Conservation (phyloP, 2,329 filamentous ascomycete species). For the Ceratocystis papillata region DNA sequence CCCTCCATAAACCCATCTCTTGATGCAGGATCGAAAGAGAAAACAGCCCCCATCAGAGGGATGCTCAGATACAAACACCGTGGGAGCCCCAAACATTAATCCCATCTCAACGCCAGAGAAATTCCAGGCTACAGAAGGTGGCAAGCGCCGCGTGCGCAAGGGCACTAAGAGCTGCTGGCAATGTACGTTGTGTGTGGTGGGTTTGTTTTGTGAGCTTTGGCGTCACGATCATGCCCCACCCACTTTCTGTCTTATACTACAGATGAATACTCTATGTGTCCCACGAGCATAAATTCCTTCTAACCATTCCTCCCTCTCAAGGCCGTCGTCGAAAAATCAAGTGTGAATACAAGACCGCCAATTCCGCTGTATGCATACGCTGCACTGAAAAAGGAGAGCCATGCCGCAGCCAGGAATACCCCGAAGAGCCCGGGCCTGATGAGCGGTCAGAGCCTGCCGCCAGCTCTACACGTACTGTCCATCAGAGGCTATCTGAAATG, state of each 20-base stretch:
- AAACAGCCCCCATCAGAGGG: slow-evolving; percentile 20
- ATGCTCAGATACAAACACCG: not conserved
- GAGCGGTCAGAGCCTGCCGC: slow-evolving; percentile 20
- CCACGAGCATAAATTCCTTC: not conserved
- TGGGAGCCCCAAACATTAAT: not conserved
- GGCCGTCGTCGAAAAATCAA: slow-evolving; percentile 41
- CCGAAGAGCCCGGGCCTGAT: slow-evolving; percentile 29
- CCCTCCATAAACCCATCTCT: not conserved
- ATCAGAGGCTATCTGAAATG: slow-evolving; percentile 23
- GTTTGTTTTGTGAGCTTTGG: not conserved
- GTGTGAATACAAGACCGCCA: slow-evolving; percentile 38
- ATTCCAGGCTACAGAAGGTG: slow-evolving; percentile 16
- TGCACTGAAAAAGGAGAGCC: slow-evolving; percentile 37
- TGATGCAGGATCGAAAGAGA: slow-evolving; percentile 20
- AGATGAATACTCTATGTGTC: no score
- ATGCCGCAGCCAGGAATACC: slow-evolving; percentile 42
- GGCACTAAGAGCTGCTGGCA: slow-evolving; percentile 51
- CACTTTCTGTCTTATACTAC: no score
- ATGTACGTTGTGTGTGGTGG: slow-evolving; percentile 36
- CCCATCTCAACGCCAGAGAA: not conserved
- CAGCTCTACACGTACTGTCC: slow-evolving; percentile 14
- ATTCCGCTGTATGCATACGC: slow-evolving; percentile 37
- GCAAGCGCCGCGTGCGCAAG: slow-evolving; percentile 36
- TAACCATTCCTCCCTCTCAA: slow-evolving; percentile 20
- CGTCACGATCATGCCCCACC: not conserved